phyloP scores from a whole-genome alignment of 2,329 filamentous ascomycete species.

The Raffaelea ambrosiae region DNA sequence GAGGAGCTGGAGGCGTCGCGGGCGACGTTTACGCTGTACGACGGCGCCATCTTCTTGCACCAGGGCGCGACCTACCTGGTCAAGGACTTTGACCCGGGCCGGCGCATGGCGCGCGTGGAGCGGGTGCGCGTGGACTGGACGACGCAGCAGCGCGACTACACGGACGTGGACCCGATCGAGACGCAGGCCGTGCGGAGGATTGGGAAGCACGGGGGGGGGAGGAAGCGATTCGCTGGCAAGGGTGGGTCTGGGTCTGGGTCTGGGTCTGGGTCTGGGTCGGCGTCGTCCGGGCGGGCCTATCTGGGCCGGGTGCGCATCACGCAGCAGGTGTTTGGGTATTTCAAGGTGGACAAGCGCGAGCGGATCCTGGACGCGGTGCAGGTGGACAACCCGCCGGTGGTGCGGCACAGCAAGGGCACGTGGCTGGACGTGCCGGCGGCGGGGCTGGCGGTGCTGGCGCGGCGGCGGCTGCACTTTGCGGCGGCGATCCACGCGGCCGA shows the following conservation, averaged over 20 bases:
- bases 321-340: conserved; percentile 90
- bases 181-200: conserved; percentile 74
- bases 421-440: conserved; percentile 84
- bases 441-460: conserved; percentile 71
- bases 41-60: conserved; percentile 93
- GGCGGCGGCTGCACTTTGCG: conserved; percentile 67
- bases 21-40: conserved; percentile 94
- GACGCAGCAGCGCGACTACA: conserved; percentile 86
- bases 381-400: conserved; percentile 87
- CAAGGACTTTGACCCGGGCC: conserved; percentile 75
- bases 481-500: conserved; percentile 92
- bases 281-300: conserved; percentile 61
- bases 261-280: too few species aligned
- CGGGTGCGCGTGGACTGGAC: conserved; percentile 91
- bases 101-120: conserved; percentile 77
- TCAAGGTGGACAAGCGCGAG: conserved; percentile 83
- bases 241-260: neutral
- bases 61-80: conserved; percentile 92
- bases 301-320: conserved; percentile 80
- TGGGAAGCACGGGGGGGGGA: neutral
- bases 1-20: conserved; percentile 94
- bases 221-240: conserved; percentile 30
- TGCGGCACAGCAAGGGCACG: conserved; percentile 79
- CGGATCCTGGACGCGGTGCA: conserved; percentile 86
- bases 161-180: conserved; percentile 87